Percentiles rank a stretch among this genome's conserved stretches.
Conservation (phyloP, 1,139 yeast genomes). For the Pichia sp. region DNA sequence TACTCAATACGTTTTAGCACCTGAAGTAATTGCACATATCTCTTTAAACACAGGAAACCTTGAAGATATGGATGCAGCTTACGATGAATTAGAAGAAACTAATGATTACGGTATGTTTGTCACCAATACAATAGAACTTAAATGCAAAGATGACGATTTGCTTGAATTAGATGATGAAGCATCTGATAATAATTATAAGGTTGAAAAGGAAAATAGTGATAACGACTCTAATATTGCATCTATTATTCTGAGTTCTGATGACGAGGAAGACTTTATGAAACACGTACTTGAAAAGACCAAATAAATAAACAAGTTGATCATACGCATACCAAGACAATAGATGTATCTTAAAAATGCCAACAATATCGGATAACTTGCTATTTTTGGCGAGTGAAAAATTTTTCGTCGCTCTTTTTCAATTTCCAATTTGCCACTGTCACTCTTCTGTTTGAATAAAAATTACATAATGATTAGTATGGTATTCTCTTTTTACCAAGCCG, state of each 20-base stretch:
- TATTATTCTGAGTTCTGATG: neutral
- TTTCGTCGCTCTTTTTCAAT: no score
- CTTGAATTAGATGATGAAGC: neutral
- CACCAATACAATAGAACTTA: constrained; percentile 3
- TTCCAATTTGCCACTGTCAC: neutral
- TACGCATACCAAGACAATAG: no score
- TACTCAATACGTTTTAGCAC: constrained; percentile 53
- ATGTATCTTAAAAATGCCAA: no score
- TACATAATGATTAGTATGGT: no score
- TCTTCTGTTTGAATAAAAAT: no score
- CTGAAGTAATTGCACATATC: constrained; percentile 51
- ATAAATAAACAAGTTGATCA: neutral
- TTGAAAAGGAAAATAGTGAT: neutral
- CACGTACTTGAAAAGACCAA: neutral
- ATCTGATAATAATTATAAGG: neutral
- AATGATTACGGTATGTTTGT: constrained; percentile 45
- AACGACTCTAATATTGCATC: neutral
- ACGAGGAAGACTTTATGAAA: constrained; percentile 1
- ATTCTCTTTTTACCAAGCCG: no score
- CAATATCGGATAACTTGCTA: no score
- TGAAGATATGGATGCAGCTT: constrained; percentile 37
- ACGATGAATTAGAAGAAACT: constrained; percentile 40
- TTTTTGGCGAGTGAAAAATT: no score
- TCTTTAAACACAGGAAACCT: constrained; percentile 42
- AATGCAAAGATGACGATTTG: neutral